phyloP scores from a whole-genome alignment of 1,139 yeast species.

The Lodderomyces orthopsilosis region DNA sequence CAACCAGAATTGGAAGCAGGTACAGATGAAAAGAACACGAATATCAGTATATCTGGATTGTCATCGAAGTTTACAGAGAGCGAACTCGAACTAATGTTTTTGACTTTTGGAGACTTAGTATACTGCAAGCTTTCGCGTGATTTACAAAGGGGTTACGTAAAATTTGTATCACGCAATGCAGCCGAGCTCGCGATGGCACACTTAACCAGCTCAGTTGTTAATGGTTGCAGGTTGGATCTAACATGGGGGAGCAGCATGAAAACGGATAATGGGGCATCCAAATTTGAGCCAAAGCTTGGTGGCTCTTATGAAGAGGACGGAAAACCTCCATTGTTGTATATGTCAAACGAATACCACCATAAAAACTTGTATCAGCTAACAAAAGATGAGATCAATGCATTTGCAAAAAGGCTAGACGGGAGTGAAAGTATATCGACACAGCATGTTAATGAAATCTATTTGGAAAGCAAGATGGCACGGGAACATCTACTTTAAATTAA shows the following conservation, averaged over 20 bases:
- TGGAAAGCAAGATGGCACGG: conserved; percentile 14
- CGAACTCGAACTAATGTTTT: conserved; percentile 29
- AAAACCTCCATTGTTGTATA: conserved; percentile 21
- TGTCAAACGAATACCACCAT: conserved; percentile 13
- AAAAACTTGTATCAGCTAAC: conserved; percentile 20
- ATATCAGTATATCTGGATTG: conserved; percentile 30
- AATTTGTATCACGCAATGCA: conserved; percentile 29
- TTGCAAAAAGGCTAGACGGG: conserved; percentile 16
- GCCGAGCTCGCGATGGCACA: conserved; percentile 38
- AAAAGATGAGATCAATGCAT: conserved; percentile 13
- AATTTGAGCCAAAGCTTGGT: conserved; percentile 10
- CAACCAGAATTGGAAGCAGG: conserved; percentile 33
- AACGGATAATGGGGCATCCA: conserved; percentile 9
- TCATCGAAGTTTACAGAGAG: conserved; percentile 26
- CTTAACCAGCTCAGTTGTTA: conserved; percentile 30
- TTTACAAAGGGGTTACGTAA: conserved; percentile 24
- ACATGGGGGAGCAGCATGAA: conserved; percentile 30
- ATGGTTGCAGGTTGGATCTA: conserved; percentile 30
- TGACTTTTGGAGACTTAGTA: conserved; percentile 37
- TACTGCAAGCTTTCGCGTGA: conserved; percentile 22
- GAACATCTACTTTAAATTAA: neutral
- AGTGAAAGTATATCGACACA: conserved; percentile 19
- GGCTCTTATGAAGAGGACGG: conserved; percentile 15
- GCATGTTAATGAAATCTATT: conserved; percentile 19
- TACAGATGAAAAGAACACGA: conserved; percentile 39